Base-by-base conservation (phyloP, 2,329 filamentous ascomycete species). In the Sphaerulina vaccinii region DNA sequence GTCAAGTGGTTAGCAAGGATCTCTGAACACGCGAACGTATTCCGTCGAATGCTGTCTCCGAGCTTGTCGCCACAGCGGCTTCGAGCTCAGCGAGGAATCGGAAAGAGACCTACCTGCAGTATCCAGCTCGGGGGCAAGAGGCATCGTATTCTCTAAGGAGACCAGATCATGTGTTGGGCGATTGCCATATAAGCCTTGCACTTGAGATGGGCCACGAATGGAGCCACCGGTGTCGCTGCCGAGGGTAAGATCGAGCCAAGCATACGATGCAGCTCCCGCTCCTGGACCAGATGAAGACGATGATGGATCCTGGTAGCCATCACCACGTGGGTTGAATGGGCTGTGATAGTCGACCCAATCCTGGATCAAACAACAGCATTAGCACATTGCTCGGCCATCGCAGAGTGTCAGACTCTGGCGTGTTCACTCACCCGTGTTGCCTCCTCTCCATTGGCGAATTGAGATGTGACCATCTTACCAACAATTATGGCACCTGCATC, bases 401-500 rank as follows among this genome's bases (percentile, higher is more conserved):
- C n/a, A 8, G 8, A 18, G 18, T 19, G 10, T 9, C 37, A 10
- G 11, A 18, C 2, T 13, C 18, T 39, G 18, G 2, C 22, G 11
- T 22, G 8, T 18, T 18, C 5, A 48, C 45, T 18, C 35, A 49
- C 45, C 0, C 73, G 75, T 0, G 78, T 81, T 0, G 79, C 74
- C 1, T 59, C 62, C 39, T 73, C 73, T 2, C 72, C 72, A 18
- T 75, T 75, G 0, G 73, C 73, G 44, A 76, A 75, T 35, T 75
- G 73, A 11, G 67, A 70, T 0, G 72, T 74, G 48, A 73, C 69
- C 71, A 73, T 74, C 60, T 76, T 75, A 5, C 74, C 74, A 1
- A 76, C 68, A 15, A 75, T 64, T 13, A 75, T 70, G 0, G 81
- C 84, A 0, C 85, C 85, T 2, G 80, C 75, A 47, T 83, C 76